phyloP scores from a whole-genome alignment of 306 rosid species.

The Urtica urens region DNA sequence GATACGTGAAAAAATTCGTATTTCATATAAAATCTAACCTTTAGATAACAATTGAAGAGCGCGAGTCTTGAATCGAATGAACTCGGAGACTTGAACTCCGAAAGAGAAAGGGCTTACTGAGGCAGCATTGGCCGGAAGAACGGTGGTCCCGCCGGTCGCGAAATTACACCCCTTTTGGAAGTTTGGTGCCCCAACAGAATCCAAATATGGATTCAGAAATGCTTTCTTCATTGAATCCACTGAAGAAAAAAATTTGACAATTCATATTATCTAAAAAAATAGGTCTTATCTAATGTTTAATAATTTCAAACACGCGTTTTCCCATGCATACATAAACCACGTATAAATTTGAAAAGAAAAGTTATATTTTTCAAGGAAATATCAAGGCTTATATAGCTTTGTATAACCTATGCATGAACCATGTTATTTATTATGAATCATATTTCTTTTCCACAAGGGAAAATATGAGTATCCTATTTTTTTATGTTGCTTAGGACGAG shows the following conservation, averaged over 20 bases:
- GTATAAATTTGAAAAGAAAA: too few species aligned
- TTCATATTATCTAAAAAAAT: too few species aligned
- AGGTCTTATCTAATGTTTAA: too few species aligned
- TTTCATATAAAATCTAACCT: conserved; percentile 15
- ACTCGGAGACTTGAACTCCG: conserved; percentile 25
- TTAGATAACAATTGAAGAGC: conserved; percentile 14
- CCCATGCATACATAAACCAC: too few species aligned
- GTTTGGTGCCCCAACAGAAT: conserved; percentile 30
- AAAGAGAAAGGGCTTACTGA: conserved; percentile 22
- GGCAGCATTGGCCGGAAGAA: conserved; percentile 28
- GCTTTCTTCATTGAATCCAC: conserved; percentile 23
- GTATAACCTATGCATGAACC: too few species aligned
- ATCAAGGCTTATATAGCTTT: too few species aligned
- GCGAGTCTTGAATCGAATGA: conserved; percentile 19
- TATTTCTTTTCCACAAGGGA: too few species aligned
- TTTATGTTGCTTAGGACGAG: too few species aligned
- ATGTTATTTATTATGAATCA: too few species aligned
- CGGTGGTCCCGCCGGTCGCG: conserved; percentile 26
- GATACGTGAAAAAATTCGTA: neutral
- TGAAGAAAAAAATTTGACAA: conserved; percentile 4
- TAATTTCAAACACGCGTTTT: too few species aligned
- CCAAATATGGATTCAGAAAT: conserved; percentile 33
- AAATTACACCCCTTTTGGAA: conserved; percentile 31
- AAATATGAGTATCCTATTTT: too few species aligned
- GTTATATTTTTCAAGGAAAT: too few species aligned